These are phyloP conservation scores for Exophiala alcalophila DNA, from an alignment of 2,329 filamentous ascomycete genomes.

Conservation along the genomic window DNA sequence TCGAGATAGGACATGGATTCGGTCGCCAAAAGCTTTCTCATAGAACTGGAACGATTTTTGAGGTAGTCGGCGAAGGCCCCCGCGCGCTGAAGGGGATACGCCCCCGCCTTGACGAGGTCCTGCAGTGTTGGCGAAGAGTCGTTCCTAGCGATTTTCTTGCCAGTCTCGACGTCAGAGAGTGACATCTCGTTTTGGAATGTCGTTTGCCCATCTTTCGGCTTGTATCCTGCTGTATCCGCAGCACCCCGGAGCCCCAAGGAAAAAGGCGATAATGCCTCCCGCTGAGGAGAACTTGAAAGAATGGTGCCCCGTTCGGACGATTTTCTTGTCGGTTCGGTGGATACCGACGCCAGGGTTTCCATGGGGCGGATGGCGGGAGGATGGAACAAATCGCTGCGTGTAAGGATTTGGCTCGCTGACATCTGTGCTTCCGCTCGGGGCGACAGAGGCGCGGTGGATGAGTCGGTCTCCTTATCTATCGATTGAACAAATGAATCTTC, in stretches of 20 bases:
- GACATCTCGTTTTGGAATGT: constrained; percentile 8
- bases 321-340: constrained; percentile 44
- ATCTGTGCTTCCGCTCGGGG: constrained; percentile 66
- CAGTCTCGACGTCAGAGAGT: constrained; percentile 9
- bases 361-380: constrained; percentile 62
- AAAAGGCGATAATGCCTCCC: constrained; percentile 19
- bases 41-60: constrained; percentile 71
- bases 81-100: constrained; percentile 79
- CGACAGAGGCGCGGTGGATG: constrained; percentile 65
- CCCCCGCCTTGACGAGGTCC: constrained; percentile 59
- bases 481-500: constrained; percentile 75
- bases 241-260: constrained; percentile 14
- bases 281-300: constrained; percentile 19
- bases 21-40: constrained; percentile 78
- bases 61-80: constrained; percentile 80
- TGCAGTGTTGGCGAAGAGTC: constrained; percentile 51
- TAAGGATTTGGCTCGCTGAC: constrained; percentile 87
- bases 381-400: constrained; percentile 82
- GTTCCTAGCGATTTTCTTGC: constrained; percentile 12
- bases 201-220: constrained; percentile 8
- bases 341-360: constrained; percentile 31
- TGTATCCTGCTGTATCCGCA: not conserved
- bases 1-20: constrained; percentile 96
- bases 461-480: constrained; percentile 69
- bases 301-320: constrained; percentile 31